These are phyloP conservation scores for Penicillium expansum DNA, from an alignment of 2,329 filamentous ascomycete genomes.

Conservation along the genomic window DNA sequence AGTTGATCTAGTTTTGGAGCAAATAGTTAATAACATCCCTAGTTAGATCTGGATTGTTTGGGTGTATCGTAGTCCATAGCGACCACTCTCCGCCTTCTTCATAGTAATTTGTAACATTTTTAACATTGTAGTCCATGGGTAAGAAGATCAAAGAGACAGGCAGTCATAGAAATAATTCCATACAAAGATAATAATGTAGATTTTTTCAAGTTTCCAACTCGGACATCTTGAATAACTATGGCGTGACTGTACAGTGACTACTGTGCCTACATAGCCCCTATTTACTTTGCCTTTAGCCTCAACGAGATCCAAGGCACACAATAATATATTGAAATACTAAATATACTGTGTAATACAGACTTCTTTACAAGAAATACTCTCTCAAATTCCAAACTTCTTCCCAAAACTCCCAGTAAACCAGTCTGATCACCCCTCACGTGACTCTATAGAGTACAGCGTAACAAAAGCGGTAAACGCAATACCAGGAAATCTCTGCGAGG, in stretches of 20 bases:
- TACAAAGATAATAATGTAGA: not conserved
- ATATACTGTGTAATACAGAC: too few relatives aligned
- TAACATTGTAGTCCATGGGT: not conserved
- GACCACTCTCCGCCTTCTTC: not conserved
- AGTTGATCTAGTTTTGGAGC: slow-evolving; percentile 11
- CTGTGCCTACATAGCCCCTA: not conserved
- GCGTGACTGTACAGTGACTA: not conserved
- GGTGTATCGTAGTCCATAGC: not conserved
- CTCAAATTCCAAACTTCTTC: not conserved
- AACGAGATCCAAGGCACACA: not conserved
- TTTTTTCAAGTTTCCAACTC: too few relatives aligned
- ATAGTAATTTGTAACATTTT: too few relatives aligned
- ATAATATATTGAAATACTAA: too few relatives aligned
- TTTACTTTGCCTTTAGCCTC: not conserved
- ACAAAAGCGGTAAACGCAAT: slow-evolving; percentile 17
- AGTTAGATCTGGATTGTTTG: not conserved
- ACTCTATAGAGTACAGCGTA: slow-evolving; percentile 14
- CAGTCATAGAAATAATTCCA: not conserved
- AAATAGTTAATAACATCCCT: too few relatives aligned
- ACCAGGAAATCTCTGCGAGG: slow-evolving; percentile 23
- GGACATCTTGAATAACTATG: not conserved
- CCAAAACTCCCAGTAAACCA: not conserved
- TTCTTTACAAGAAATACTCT: not conserved
- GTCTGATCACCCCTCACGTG: slow-evolving; percentile 8
- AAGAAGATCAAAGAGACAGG: not conserved